A percentile compares a stretch with the other conserved stretches of the same genome.
These are phyloP conservation scores for Brassica balearica DNA, from an alignment of 441 rosid species.

Conservation along the genomic window DNA sequence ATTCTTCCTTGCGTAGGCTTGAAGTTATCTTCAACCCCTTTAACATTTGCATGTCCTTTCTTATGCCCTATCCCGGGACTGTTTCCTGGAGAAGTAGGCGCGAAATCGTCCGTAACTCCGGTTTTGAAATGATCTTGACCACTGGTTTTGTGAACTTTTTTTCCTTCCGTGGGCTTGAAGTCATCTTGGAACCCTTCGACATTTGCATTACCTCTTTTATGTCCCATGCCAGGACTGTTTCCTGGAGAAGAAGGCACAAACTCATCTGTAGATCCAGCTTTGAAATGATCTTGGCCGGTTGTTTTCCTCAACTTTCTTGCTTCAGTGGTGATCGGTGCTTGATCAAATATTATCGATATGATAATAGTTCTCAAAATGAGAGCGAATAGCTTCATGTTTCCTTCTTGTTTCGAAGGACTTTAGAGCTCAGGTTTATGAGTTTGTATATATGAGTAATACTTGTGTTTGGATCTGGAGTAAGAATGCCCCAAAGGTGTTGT, in stretches of 20 bases:
- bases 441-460: conserved; percentile 30
- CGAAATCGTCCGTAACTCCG: conserved; percentile 25
- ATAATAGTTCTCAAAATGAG: conserved; percentile 17
- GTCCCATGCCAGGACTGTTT: conserved; percentile 35
- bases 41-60: conserved; percentile 26
- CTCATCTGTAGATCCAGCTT: conserved; percentile 14
- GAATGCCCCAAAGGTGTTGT: conserved; percentile 23
- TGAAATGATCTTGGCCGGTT: conserved; percentile 25
- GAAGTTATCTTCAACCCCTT: conserved; percentile 37
- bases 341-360: conserved; percentile 29
- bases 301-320: conserved; percentile 35
- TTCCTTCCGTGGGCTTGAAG: conserved; percentile 50
- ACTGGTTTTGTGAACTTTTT: conserved; percentile 37
- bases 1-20: conserved; percentile 55
- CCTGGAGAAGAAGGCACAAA: conserved; percentile 29
- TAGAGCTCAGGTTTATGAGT: conserved; percentile 7
- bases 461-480: conserved; percentile 26
- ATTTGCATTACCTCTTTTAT: conserved; percentile 18
- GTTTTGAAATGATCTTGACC: conserved; percentile 21
- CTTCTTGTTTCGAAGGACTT: neutral
- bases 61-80: conserved; percentile 42
- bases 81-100: conserved; percentile 40
- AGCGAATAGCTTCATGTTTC: conserved; percentile 31
- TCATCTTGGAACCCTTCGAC: conserved; percentile 16
- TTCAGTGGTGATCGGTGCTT: conserved; percentile 20